Evolutionary conservation across 1,284 basidiomycete species (phyloP).

Genomic region (Tetrapyrgos nigripes): DNA sequence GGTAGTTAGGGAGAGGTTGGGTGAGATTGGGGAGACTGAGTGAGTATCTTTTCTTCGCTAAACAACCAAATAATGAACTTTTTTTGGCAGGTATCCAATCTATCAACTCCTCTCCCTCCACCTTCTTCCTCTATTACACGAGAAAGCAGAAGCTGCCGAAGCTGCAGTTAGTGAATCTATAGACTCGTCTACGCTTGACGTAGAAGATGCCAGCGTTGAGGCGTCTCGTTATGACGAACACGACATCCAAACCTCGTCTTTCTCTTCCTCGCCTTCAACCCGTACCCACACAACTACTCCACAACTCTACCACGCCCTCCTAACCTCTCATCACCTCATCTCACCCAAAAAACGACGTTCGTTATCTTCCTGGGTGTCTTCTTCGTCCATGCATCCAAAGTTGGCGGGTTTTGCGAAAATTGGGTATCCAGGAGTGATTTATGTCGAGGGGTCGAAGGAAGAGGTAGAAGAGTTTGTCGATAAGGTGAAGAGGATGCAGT

Average conservation of each 20-base stretch:
- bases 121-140: conserved; percentile 63
- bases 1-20: conserved; percentile 47
- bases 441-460: conserved; percentile 60
- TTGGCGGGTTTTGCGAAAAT: conserved; percentile 74
- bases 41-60: conserved; percentile 33
- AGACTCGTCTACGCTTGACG: background rate
- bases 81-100: conserved; percentile 56
- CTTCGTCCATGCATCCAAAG: conserved; percentile 60
- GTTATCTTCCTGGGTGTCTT: conserved; percentile 64
- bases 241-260: background rate
- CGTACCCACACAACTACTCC: background rate
- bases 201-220: background rate
- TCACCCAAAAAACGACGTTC: conserved; percentile 72
- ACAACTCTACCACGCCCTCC: conserved; percentile 59
- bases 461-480: conserved; percentile 68
- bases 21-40: conserved; percentile 54
- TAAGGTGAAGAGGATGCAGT: conserved; percentile 79
- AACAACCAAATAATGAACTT: background rate
- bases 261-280: background rate
- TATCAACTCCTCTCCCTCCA: conserved; percentile 65
- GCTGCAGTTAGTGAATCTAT: background rate
- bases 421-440: conserved; percentile 78
- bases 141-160: conserved; percentile 29
- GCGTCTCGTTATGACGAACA: background rate
- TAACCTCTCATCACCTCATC: conserved; percentile 78